Percentiles rank a stretch among this genome's conserved stretches.
Evolutionary conservation across 2,329 filamentous ascomycete genomes (phyloP).

Genomic region (Cercospora sojina): DNA sequence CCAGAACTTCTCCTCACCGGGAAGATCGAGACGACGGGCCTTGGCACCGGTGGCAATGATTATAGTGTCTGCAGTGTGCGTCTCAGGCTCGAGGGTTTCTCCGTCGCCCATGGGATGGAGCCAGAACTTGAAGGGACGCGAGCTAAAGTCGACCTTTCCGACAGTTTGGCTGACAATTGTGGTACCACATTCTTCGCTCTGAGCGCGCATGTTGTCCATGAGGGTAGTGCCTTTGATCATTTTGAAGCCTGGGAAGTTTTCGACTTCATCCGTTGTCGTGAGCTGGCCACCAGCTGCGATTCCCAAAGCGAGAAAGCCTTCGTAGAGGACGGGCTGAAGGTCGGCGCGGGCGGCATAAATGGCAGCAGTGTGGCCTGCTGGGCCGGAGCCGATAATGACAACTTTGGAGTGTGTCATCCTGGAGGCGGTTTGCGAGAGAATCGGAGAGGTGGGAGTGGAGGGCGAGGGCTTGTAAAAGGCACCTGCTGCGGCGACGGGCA

Average conservation of each 20-base stretch:
- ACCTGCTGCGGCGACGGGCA: slow-evolving; percentile 71
- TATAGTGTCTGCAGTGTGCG: slow-evolving; percentile 83
- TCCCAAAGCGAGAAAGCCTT: slow-evolving; percentile 96
- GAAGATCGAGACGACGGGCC: slow-evolving; percentile 75
- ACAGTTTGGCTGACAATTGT: slow-evolving; percentile 92
- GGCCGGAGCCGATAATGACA: slow-evolving; percentile 78
- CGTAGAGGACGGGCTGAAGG: slow-evolving; percentile 90
- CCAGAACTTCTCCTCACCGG: slow-evolving; percentile 95
- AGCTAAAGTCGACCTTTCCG: slow-evolving; percentile 77
- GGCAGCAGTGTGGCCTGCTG: slow-evolving; percentile 94
- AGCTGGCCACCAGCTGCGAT: slow-evolving; percentile 95
- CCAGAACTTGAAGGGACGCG: slow-evolving; percentile 87
- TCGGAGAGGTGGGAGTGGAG: slow-evolving; percentile 30
- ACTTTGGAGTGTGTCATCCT: slow-evolving; percentile 88
- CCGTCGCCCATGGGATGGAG: slow-evolving; percentile 71
- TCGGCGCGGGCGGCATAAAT: slow-evolving; percentile 95
- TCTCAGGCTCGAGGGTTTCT: slow-evolving; percentile 65
- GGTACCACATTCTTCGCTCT: slow-evolving; percentile 90
- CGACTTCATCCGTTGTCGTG: slow-evolving; percentile 96
- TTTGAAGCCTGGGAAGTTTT: slow-evolving; percentile 97
- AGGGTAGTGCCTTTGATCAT: slow-evolving; percentile 82
- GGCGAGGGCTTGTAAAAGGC: slow-evolving; percentile 56
- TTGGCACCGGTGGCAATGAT: slow-evolving; percentile 96
- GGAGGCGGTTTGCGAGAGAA: slow-evolving; percentile 32
- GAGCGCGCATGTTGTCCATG: slow-evolving; percentile 93